phyloP scores from a whole-genome alignment of 2,329 filamentous ascomycete genomes.

The Aspergillus novoparasiticus region DNA sequence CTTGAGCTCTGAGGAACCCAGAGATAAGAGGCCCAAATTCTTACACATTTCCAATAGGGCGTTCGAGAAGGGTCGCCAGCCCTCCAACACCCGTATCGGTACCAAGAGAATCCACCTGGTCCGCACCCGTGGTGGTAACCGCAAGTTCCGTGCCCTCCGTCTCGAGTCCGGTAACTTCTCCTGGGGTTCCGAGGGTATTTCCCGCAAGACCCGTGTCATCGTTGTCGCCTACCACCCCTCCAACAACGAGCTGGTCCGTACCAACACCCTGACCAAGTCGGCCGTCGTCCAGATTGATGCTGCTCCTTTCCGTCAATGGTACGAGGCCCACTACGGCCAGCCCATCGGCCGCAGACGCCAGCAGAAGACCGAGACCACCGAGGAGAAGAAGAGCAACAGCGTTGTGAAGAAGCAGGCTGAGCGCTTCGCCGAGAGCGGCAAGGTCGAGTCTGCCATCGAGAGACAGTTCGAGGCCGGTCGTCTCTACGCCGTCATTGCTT shows the following conservation, averaged over 20 bases:
- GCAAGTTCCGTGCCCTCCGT: slow-evolving; percentile 98
- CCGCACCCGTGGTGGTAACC: slow-evolving; percentile 97
- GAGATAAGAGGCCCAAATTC: slow-evolving; percentile 47
- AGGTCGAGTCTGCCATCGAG: slow-evolving; percentile 91
- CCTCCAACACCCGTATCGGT: slow-evolving; percentile 99
- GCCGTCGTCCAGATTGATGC: slow-evolving; percentile 99
- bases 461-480: slow-evolving; percentile 99
- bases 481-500: slow-evolving; percentile 89
- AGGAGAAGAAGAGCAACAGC: slow-evolving; percentile 91
- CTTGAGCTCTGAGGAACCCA: slow-evolving; percentile 40
- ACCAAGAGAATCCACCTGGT: slow-evolving; percentile 95
- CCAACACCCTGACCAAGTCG: slow-evolving; percentile 99
- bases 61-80: slow-evolving; percentile 99
- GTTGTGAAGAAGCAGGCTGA: slow-evolving; percentile 96
- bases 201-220: slow-evolving; percentile 99
- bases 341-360: slow-evolving; percentile 86
- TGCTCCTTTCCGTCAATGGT: slow-evolving; percentile 99
- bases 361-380: slow-evolving; percentile 64
- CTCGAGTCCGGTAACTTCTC: slow-evolving; percentile 99
- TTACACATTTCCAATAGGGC: slow-evolving; percentile 79
- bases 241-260: slow-evolving; percentile 99
- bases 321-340: slow-evolving; percentile 99
- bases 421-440: slow-evolving; percentile 79
- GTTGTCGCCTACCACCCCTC: slow-evolving; percentile 98
- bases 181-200: slow-evolving; percentile 96